phyloP scores from a whole-genome alignment of 768 basidiomycete species.

The Lactifluus hygrophoroides region DNA sequence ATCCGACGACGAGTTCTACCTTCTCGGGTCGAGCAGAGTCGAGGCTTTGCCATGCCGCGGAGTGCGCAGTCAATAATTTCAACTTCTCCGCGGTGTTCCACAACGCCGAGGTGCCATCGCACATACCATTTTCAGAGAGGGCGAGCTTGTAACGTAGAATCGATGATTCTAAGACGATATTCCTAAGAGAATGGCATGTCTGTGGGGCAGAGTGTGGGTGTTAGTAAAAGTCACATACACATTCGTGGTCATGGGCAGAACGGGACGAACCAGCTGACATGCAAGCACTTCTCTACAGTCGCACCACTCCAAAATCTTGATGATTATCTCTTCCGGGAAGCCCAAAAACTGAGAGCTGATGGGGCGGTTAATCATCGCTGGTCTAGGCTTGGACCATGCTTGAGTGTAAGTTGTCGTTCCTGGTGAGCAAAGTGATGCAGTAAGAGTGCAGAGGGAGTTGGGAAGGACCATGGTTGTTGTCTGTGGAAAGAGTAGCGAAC shows the following conservation, averaged over 20 bases:
- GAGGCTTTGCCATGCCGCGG: not conserved
- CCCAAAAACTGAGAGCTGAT: not conserved
- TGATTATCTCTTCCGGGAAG: constrained; percentile 6
- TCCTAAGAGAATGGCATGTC: constrained; percentile 4
- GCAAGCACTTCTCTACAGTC: not conserved
- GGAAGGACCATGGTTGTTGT: too few species aligned
- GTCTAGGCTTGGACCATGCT: too few species aligned
- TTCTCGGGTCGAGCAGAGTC: not conserved
- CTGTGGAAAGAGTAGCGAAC: too few species aligned
- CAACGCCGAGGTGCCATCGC: not conserved
- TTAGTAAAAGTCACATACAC: too few species aligned
- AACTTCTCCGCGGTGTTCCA: constrained; percentile 8
- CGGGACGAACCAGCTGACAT: constrained; percentile 11
- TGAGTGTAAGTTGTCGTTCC: too few species aligned
- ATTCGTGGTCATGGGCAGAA: too few species aligned
- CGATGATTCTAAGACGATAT: not conserved
- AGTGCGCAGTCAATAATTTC: not conserved
- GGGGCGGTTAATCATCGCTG: too few species aligned
- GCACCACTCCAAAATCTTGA: constrained; percentile 7
- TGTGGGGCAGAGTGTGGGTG: too few species aligned
- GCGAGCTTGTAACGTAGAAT: constrained; percentile 12
- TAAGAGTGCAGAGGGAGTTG: too few species aligned
- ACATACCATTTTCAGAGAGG: constrained; percentile 8
- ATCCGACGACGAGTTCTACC: not conserved
- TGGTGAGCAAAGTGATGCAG: too few species aligned